Conservation (phyloP, 306 rosid genomes). For the Quercus mongolica region DNA sequence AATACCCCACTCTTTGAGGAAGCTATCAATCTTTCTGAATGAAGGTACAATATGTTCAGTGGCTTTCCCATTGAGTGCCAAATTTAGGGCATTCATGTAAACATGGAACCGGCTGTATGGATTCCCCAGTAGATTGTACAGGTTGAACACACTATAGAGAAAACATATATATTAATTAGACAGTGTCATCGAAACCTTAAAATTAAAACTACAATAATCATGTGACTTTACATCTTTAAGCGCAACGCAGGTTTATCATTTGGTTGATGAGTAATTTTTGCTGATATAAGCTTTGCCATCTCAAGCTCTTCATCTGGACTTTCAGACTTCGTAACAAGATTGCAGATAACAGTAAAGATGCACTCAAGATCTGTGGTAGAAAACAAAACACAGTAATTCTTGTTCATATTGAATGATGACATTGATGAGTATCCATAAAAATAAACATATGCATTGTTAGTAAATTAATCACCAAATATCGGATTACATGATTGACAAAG, state of each 20-base stretch:
- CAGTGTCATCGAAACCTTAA: not conserved
- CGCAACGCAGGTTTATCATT: conserved; percentile 78
- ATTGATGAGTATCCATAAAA: not conserved
- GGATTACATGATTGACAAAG: not conserved
- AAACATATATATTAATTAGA: not conserved
- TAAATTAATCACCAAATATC: not conserved
- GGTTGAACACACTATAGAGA: conserved; percentile 70
- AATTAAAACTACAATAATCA: conserved; percentile 1
- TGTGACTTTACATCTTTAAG: conserved; percentile 62
- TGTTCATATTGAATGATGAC: not conserved
- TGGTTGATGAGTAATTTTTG: conserved; percentile 67
- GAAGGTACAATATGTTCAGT: conserved; percentile 72
- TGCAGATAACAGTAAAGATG: conserved; percentile 78
- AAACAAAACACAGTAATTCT: conserved; percentile 4
- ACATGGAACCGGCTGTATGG: conserved; percentile 74
- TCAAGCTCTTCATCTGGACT: conserved; percentile 71
- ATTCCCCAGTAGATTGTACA: conserved; percentile 79
- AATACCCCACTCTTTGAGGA: conserved; percentile 89
- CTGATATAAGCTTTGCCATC: conserved; percentile 67
- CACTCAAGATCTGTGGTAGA: conserved; percentile 67
- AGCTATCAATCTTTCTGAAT: conserved; percentile 71
- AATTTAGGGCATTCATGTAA: conserved; percentile 67
- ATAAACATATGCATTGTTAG: not conserved
- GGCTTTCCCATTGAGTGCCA: conserved; percentile 76
- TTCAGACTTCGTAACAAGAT: conserved; percentile 71